phyloP scores from a whole-genome alignment of 306 rosid species.

The Quercus rubra region DNA sequence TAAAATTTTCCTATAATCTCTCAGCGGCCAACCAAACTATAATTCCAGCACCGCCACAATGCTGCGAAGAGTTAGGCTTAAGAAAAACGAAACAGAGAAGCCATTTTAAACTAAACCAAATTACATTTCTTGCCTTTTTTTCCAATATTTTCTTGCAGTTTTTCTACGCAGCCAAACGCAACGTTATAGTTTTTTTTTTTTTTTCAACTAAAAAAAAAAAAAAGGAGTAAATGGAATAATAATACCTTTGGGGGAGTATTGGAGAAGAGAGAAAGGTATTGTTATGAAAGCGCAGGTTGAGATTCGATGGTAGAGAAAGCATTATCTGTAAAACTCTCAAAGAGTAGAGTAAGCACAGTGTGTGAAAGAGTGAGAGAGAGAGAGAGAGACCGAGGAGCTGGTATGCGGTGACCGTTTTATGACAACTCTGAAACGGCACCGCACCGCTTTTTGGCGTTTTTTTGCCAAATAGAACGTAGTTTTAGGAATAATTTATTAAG shows the following conservation, averaged over 20 bases:
- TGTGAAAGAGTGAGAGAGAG: neutral
- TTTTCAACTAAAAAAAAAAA: neutral
- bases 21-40: neutral
- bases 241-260: conserved; percentile 17
- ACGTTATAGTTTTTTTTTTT: neutral
- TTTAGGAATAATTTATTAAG: too few relatives aligned
- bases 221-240: neutral
- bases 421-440: too few relatives aligned
- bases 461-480: too few relatives aligned
- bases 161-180: neutral
- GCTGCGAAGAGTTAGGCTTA: neutral
- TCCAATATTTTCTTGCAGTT: neutral
- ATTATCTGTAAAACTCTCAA: conserved; percentile 1
- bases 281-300: neutral
- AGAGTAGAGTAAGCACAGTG: neutral
- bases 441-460: too few relatives aligned
- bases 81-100: neutral
- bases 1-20: too few relatives aligned
- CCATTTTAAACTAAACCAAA: neutral
- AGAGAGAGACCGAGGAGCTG: neutral
- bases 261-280: neutral
- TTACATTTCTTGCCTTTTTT: neutral
- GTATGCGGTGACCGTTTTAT: too few relatives aligned
- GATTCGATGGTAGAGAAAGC: conserved; percentile 26
- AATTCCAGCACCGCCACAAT: neutral